Evolutionary conservation across 352 stramenopile genomes (phyloP).

Genomic region (Pilasporangium apinafurcum): DNA sequence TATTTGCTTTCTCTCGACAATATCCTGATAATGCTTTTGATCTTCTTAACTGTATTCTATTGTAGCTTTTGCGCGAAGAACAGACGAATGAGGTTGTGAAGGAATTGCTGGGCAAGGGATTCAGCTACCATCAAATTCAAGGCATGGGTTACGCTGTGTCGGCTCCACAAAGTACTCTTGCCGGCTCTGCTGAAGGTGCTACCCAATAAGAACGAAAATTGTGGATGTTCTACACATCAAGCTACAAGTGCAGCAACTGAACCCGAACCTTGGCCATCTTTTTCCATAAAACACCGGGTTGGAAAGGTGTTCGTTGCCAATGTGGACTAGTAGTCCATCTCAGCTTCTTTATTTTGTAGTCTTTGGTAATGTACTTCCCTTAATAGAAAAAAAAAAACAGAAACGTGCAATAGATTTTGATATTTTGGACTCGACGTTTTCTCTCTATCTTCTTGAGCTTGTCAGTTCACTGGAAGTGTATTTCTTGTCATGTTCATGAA

Average conservation of each 20-base stretch:
- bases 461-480: too few species aligned
- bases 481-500: too few species aligned
- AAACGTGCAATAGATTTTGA: neutral
- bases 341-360: neutral
- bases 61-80: slow-evolving; percentile 70
- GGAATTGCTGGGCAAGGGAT: slow-evolving; percentile 75
- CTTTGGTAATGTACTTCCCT: neutral
- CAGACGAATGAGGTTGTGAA: slow-evolving; percentile 83
- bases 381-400: neutral
- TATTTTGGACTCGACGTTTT: neutral
- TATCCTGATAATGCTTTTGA: neutral
- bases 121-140: slow-evolving; percentile 80
- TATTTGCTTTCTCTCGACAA: slow-evolving; percentile 1
- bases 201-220: slow-evolving; percentile 52
- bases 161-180: slow-evolving; percentile 59
- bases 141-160: slow-evolving; percentile 78
- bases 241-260: too few species aligned
- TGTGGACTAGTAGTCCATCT: too few species aligned
- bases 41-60: slow-evolving; percentile 1
- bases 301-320: too few species aligned
- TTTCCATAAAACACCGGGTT: too few species aligned
- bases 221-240: too few species aligned
- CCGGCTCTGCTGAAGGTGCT: slow-evolving; percentile 23
- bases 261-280: too few species aligned
- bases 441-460: neutral